These are phyloP conservation scores for Zoysia japonica DNA, from an alignment of 176 grass and related monocot genomes.

Conservation along the genomic window DNA sequence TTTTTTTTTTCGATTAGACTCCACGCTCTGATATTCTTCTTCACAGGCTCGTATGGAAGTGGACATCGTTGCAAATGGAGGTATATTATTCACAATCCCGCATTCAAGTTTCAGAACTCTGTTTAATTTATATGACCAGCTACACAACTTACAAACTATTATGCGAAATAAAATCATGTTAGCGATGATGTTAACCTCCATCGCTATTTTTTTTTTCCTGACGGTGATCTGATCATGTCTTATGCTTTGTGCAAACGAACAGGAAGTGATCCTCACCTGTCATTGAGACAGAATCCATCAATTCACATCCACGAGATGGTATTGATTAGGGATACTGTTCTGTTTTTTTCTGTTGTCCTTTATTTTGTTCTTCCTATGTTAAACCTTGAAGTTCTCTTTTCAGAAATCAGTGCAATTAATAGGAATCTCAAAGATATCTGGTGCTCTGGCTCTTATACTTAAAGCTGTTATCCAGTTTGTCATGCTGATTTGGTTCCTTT, in stretches of 20 bases:
- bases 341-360: not conserved
- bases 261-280: constrained; percentile 89
- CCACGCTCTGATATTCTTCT: constrained; percentile 26
- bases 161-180: not conserved
- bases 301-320: constrained; percentile 91
- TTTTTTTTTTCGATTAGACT: not conserved
- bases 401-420: constrained; percentile 75
- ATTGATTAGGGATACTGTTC: not conserved
- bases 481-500: constrained; percentile 81
- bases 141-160: not conserved
- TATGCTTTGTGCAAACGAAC: constrained; percentile 34
- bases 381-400: constrained; percentile 12
- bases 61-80: constrained; percentile 94
- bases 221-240: constrained; percentile 10
- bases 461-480: constrained; percentile 84
- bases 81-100: constrained; percentile 38
- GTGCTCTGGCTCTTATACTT: constrained; percentile 72
- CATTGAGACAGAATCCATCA: constrained; percentile 65
- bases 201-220: not conserved
- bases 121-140: not conserved
- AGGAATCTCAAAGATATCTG: constrained; percentile 84
- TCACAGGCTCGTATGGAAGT: constrained; percentile 79
- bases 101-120: not conserved
- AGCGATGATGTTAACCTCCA: not conserved
- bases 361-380: not conserved